A percentile compares a stretch with the other conserved stretches of the same genome.
Evolutionary conservation across 2,329 filamentous ascomycete species (phyloP).

Genomic region (Fusarium robinianum): DNA sequence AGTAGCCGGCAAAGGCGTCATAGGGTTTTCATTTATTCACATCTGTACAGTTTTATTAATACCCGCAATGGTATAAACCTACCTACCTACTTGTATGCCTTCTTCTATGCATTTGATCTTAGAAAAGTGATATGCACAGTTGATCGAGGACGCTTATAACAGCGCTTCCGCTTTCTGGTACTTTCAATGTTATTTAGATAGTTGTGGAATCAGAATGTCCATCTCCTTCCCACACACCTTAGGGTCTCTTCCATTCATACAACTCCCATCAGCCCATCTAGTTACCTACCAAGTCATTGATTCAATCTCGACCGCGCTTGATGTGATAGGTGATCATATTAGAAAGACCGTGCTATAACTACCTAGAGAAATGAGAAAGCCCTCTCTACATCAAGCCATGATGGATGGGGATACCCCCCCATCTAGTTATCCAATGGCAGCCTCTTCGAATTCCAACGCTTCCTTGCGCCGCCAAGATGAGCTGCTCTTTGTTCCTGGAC

Average conservation of each 20-base stretch:
- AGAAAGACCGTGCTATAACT: too few species aligned
- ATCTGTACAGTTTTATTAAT: slow-evolving; percentile 27
- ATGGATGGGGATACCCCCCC: too few species aligned
- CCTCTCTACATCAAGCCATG: too few species aligned
- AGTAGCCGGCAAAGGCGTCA: slow-evolving; percentile 37
- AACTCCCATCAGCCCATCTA: too few species aligned
- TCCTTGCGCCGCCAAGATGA: not conserved
- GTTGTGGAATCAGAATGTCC: slow-evolving; percentile 27
- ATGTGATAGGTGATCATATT: too few species aligned
- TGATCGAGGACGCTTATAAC: slow-evolving; percentile 24
- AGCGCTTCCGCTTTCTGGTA: slow-evolving; percentile 23
- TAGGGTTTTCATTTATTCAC: slow-evolving; percentile 18
- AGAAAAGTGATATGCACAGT: slow-evolving; percentile 30
- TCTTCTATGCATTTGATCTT: slow-evolving; percentile 28
- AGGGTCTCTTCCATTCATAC: not conserved
- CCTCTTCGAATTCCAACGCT: too few species aligned
- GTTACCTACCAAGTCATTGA: too few species aligned
- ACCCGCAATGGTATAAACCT: slow-evolving; percentile 31
- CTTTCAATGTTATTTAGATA: too few species aligned
- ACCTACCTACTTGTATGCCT: too few species aligned
- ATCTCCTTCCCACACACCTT: slow-evolving; percentile 1
- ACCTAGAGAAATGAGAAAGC: too few species aligned
- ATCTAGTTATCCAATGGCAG: too few species aligned
- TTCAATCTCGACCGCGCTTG: too few species aligned
- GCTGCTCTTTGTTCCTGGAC: not conserved